phyloP scores from a whole-genome alignment of 2,329 filamentous ascomycete genomes.

The Arthroderma uncinatum region DNA sequence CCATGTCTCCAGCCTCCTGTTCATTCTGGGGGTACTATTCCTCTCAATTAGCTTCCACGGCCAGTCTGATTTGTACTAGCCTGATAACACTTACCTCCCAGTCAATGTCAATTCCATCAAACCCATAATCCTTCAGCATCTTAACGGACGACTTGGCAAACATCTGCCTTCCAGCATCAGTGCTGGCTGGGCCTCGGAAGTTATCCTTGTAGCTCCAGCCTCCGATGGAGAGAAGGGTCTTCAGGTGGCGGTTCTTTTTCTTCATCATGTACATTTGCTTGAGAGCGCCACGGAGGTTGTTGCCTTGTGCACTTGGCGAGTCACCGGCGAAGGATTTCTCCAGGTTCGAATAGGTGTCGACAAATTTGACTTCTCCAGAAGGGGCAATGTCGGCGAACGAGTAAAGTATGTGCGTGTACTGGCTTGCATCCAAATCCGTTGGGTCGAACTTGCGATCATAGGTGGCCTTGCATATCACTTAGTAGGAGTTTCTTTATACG shows the following conservation, averaged over 20 bases:
- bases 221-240: slow-evolving; percentile 71
- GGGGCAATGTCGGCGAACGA: slow-evolving; percentile 77
- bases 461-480: slow-evolving; percentile 49
- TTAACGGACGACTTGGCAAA: slow-evolving; percentile 62
- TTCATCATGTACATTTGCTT: slow-evolving; percentile 69
- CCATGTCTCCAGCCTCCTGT: slow-evolving; percentile 26
- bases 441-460: slow-evolving; percentile 79
- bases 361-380: slow-evolving; percentile 66
- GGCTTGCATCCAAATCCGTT: slow-evolving; percentile 66
- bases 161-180: slow-evolving; percentile 44
- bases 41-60: background rate
- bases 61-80: background rate
- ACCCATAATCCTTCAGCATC: slow-evolving; percentile 65
- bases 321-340: slow-evolving; percentile 60
- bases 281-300: slow-evolving; percentile 63
- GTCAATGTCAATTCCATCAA: slow-evolving; percentile 41
- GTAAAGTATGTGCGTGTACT: slow-evolving; percentile 82
- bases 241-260: slow-evolving; percentile 63
- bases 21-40: slow-evolving; percentile 25
- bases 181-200: slow-evolving; percentile 57
- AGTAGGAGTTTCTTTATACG: background rate
- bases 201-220: slow-evolving; percentile 70
- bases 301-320: slow-evolving; percentile 55
- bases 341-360: slow-evolving; percentile 56
- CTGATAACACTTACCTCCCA: slow-evolving; percentile 27